phyloP scores from a whole-genome alignment of 2,329 filamentous ascomycete species.

The Stromatinia cepivora region DNA sequence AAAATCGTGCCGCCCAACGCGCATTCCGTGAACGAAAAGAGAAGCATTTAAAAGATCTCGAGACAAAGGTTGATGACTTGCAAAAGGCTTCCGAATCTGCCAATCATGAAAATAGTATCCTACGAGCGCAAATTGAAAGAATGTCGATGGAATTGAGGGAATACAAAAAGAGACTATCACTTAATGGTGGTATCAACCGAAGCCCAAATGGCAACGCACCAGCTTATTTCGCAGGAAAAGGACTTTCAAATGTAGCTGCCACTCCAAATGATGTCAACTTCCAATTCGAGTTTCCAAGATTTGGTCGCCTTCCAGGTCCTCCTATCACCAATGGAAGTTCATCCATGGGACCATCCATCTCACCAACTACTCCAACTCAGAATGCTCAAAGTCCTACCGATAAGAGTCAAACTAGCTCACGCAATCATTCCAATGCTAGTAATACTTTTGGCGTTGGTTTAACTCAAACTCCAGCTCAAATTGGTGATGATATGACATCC shows the following conservation, averaged over 20 bases:
- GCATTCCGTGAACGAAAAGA: slow-evolving; percentile 95
- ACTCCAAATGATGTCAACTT: slow-evolving; percentile 77
- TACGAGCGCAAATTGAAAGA: slow-evolving; percentile 85
- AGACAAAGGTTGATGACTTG: slow-evolving; percentile 72
- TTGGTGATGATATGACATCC: slow-evolving; percentile 50
- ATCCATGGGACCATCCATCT: slow-evolving; percentile 30
- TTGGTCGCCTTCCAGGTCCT: slow-evolving; percentile 68
- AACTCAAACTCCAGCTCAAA: slow-evolving; percentile 31
- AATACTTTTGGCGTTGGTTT: slow-evolving; percentile 41
- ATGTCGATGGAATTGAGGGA: slow-evolving; percentile 82
- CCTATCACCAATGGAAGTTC: slow-evolving; percentile 25
- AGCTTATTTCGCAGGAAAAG: slow-evolving; percentile 44
- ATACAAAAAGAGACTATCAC: slow-evolving; percentile 82
- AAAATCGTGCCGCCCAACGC: slow-evolving; percentile 88
- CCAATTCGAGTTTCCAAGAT: slow-evolving; percentile 94
- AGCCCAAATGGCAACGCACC: slow-evolving; percentile 31
- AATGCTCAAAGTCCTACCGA: slow-evolving; percentile 33
- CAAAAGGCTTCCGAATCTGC: slow-evolving; percentile 82
- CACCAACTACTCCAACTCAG: slow-evolving; percentile 27
- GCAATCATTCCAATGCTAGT: slow-evolving; percentile 36
- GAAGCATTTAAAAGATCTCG: slow-evolving; percentile 82
- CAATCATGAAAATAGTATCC: slow-evolving; percentile 79
- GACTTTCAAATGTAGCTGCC: slow-evolving; percentile 50
- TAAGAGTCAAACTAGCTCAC: slow-evolving; percentile 34
- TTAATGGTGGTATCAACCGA: slow-evolving; percentile 44